Base-by-base conservation (phyloP, 2,329 filamentous ascomycete species). In the Colletotrichum sp. region DNA sequence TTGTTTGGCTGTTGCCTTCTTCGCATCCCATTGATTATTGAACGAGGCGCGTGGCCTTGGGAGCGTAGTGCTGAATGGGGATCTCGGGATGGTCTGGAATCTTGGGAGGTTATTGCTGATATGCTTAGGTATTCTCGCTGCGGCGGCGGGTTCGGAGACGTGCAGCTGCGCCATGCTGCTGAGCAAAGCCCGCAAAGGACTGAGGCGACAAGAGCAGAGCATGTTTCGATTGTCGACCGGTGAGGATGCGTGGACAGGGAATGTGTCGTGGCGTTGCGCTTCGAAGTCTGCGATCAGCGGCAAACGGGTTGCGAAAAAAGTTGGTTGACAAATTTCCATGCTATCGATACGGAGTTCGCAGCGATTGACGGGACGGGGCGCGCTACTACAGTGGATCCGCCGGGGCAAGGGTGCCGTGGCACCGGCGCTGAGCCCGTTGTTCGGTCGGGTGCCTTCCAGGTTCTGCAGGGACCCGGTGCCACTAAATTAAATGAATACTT, bases 141-240 rank as follows among this genome's bases (percentile, higher is more conserved):
- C 65, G 76, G 39, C 65, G 75, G 39, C 62, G 52, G 60, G 44
- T 44, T 78, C 71, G 13, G 81, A 80, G 57, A 79, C 79, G 72
- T 88, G 85, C 32, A 87, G 80, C 77, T 88, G 85, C 4, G 82
- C 81, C 32, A 91, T 82, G 34, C 85, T 88, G 76, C 86, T 86
- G 15, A 90, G 81, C 75, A 91, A 91, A n/a, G 87, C 84, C 70
- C 84, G 83, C 79, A 89, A 81, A 10, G 89, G 84, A 34, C 84
- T 82, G 8, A 83, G 84, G 74, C 88, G 86, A 77, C 89, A 91
- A 26, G 86, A 81, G 80, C 89, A 90, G 77, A 80, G 84, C 89
- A 90, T 90, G 64, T 69, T 28, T n/a, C 21, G 13, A 10, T 63
- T n/a, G 64, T 2, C 28, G 7, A 34, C 9, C 32, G 62, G 16